Evolutionary conservation across 2,329 filamentous ascomycete genomes (phyloP).

Genomic region (Clarireedia sp.): DNA sequence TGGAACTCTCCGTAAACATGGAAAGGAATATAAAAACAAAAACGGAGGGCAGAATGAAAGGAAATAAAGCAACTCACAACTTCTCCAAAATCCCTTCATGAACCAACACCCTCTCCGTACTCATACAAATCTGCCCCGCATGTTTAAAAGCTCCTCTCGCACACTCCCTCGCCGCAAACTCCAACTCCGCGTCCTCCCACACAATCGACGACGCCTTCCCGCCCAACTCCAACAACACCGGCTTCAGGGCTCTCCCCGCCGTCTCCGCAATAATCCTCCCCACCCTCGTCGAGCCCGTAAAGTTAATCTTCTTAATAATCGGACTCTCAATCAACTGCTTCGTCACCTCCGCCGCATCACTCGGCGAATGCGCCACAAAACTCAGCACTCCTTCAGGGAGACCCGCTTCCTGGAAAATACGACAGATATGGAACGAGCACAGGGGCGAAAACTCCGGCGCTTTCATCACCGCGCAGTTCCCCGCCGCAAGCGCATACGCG

Average conservation of each 20-base stretch:
- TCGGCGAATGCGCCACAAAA: conserved; percentile 56
- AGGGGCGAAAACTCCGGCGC: conserved; percentile 61
- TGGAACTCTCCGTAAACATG: background rate
- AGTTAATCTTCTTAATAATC: conserved; percentile 72
- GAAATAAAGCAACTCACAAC: conserved; percentile 34
- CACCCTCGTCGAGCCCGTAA: conserved; percentile 70
- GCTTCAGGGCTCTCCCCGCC: conserved; percentile 70
- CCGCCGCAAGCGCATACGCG: conserved; percentile 60
- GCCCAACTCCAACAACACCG: conserved; percentile 71
- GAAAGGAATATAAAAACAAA: background rate
- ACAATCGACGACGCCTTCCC: conserved; percentile 76
- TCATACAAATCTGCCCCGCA: conserved; percentile 79
- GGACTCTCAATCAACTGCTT: conserved; percentile 58
- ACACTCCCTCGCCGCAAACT: conserved; percentile 60
- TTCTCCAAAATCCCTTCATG: conserved; percentile 39
- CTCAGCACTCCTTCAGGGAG: conserved; percentile 70
- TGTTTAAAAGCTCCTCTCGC: conserved; percentile 65
- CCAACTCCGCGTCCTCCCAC: conserved; percentile 70
- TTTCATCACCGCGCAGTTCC: conserved; percentile 72
- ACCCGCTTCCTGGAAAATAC: conserved; percentile 63
- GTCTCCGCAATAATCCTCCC: conserved; percentile 64
- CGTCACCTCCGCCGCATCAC: conserved; percentile 61
- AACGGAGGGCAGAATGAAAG: background rate
- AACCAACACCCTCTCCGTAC: conserved; percentile 64
- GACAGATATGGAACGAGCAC: conserved; percentile 53